Percentiles rank a stretch among this genome's conserved stretches.
Evolutionary conservation across 2,329 filamentous ascomycete species (phyloP).

Genomic region (Arthrobotrys pseudoclavata): DNA sequence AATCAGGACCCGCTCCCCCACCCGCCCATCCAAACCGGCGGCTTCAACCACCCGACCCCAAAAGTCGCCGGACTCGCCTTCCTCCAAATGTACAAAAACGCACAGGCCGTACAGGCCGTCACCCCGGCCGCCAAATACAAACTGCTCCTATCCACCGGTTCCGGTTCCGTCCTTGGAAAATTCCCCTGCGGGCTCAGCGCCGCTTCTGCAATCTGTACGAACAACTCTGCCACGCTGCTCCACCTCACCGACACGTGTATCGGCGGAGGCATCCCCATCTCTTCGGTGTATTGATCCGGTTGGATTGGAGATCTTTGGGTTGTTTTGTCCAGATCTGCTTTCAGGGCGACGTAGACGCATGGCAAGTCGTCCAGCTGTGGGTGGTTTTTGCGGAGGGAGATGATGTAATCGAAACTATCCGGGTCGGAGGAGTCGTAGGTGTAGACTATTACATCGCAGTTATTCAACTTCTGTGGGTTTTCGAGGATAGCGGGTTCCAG

Average conservation of each 20-base stretch:
- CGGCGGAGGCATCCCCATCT: conserved; percentile 88
- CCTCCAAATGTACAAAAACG: conserved; percentile 58
- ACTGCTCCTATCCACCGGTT: conserved; percentile 83
- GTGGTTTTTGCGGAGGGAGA: conserved; percentile 81
- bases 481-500: conserved; percentile 95
- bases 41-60: conserved; percentile 57
- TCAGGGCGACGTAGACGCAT: conserved; percentile 90
- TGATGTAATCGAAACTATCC: conserved; percentile 93
- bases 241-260: conserved; percentile 95
- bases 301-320: conserved; percentile 93
- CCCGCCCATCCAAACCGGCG: conserved; percentile 57
- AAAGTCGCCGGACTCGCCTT: conserved; percentile 59
- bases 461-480: conserved; percentile 88
- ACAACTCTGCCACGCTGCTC: conserved; percentile 93
- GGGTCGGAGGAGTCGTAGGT: conserved; percentile 97
- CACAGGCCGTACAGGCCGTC: conserved; percentile 57
- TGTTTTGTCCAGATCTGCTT: conserved; percentile 95
- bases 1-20: conserved; percentile 60
- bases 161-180: conserved; percentile 90
- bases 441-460: conserved; percentile 94
- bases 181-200: conserved; percentile 89
- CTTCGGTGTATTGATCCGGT: conserved; percentile 89
- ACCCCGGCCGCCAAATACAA: conserved; percentile 84
- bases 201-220: conserved; percentile 89
- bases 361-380: conserved; percentile 90